A percentile compares a stretch with the other conserved stretches of the same genome.
Conservation (phyloP, 164 flowering plant genomes). For the Tinospora cordifolia region DNA sequence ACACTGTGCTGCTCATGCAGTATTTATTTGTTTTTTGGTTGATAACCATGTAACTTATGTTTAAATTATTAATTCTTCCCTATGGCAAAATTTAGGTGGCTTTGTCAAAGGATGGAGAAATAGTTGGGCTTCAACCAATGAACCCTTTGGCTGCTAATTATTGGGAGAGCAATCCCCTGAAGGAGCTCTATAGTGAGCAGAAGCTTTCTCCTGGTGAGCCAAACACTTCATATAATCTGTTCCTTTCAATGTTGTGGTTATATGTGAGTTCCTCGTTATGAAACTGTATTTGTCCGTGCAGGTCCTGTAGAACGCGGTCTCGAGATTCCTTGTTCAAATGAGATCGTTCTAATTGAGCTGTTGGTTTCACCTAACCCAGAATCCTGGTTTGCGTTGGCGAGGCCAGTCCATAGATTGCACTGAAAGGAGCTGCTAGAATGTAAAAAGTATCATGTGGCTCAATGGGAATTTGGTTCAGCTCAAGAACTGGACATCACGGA, state of each 20-base stretch:
- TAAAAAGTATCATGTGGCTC: not conserved
- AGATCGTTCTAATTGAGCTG: constrained; percentile 48
- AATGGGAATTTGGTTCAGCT: not conserved
- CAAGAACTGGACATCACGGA: too few species aligned
- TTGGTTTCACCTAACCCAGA: constrained; percentile 57
- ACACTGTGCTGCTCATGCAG: not conserved
- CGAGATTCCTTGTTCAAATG: constrained; percentile 38
- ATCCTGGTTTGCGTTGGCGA: constrained; percentile 55
- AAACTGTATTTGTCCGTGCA: constrained; percentile 20
- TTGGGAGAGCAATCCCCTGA: constrained; percentile 75
- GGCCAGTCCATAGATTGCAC: constrained; percentile 32
- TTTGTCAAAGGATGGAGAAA: constrained; percentile 49
- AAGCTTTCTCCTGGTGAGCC: constrained; percentile 67
- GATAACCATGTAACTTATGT: not conserved
- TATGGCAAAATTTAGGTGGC: constrained; percentile 40
- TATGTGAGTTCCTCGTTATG: not conserved
- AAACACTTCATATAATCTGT: not conserved
- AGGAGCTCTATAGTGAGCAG: constrained; percentile 56
- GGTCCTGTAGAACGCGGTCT: constrained; percentile 68
- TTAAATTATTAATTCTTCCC: not conserved
- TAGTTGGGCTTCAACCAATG: constrained; percentile 75
- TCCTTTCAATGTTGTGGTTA: constrained; percentile 5
- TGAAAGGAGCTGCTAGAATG: not conserved
- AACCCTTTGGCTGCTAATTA: constrained; percentile 67
- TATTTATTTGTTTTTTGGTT: not conserved